Evolutionary conservation across 2,329 filamentous ascomycete species (phyloP).

Genomic region (Phaeoacremonium minimum): DNA sequence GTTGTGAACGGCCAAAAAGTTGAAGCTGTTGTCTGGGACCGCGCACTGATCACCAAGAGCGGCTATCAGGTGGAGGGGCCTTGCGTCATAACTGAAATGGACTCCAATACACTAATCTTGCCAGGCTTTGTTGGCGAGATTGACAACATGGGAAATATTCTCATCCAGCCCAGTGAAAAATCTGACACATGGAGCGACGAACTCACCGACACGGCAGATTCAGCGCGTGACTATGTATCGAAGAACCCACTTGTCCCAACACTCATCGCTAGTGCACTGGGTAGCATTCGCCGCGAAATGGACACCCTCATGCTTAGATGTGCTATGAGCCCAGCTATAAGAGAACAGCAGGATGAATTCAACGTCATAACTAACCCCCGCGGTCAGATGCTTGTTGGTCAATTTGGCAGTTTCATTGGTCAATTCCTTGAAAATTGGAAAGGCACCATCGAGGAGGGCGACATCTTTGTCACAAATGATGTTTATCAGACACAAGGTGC

Average conservation of each 20-base stretch:
- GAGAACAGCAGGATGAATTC: slow-evolving; percentile 47
- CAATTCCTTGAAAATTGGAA: slow-evolving; percentile 39
- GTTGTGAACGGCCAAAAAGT: slow-evolving; percentile 31
- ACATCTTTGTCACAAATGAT: slow-evolving; percentile 47
- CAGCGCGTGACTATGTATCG: slow-evolving; percentile 27
- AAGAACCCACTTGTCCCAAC: slow-evolving; percentile 36
- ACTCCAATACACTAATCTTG: slow-evolving; percentile 44
- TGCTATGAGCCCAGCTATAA: slow-evolving; percentile 44
- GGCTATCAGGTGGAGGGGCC: slow-evolving; percentile 36
- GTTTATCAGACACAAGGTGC: slow-evolving; percentile 43
- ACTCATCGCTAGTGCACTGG: slow-evolving; percentile 36
- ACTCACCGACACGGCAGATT: slow-evolving; percentile 25
- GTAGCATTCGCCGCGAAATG: slow-evolving; percentile 43
- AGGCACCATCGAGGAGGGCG: slow-evolving; percentile 39
- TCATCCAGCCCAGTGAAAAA: slow-evolving; percentile 34
- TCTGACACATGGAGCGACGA: slow-evolving; percentile 16
- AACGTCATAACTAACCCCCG: slow-evolving; percentile 44
- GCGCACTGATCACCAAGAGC: slow-evolving; percentile 30
- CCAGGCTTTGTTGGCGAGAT: slow-evolving; percentile 40
- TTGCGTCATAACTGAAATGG: slow-evolving; percentile 43
- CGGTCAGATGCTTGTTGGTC: slow-evolving; percentile 46
- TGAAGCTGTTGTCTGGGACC: slow-evolving; percentile 38
- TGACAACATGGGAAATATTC: slow-evolving; percentile 41
- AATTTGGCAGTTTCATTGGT: slow-evolving; percentile 41
- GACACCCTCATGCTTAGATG: slow-evolving; percentile 44